Conservation (phyloP, 768 basidiomycete genomes). For the Goffeauzyma gilvescens region DNA sequence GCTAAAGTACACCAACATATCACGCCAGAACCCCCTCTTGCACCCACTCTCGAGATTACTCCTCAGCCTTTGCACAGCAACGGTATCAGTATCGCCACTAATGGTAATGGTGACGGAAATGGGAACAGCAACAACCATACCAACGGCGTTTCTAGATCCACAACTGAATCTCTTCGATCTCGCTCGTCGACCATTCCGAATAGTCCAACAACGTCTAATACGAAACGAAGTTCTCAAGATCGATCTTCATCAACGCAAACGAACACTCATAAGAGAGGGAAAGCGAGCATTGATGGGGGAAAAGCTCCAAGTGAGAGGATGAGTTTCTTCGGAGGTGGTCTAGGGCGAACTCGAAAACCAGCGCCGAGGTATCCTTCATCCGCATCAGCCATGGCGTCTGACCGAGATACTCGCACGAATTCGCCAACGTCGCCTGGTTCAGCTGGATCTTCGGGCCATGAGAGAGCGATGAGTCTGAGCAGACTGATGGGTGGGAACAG, state of each 20-base stretch:
- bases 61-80: not conserved
- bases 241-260: too few relatives aligned
- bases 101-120: not conserved
- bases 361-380: constrained; percentile 54
- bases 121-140: not conserved
- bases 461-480: too few relatives aligned
- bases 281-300: constrained; percentile 24
- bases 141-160: not conserved
- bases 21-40: constrained; percentile 5
- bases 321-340: constrained; percentile 54
- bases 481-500: constrained; percentile 6
- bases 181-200: constrained; percentile 19
- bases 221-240: constrained; percentile 10
- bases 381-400: too few relatives aligned
- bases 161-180: not conserved
- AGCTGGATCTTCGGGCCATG: too few relatives aligned
- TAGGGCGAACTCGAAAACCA: constrained; percentile 60
- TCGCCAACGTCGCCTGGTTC: too few relatives aligned
- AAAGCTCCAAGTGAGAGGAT: constrained; percentile 30
- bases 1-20: not conserved
- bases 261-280: constrained; percentile 27
- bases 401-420: too few relatives aligned
- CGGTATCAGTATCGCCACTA: constrained; percentile 1
- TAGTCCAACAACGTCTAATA: constrained; percentile 23
- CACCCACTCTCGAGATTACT: not conserved